phyloP scores from a whole-genome alignment of 169 alveolate species.

The Babesia ovis region DNA sequence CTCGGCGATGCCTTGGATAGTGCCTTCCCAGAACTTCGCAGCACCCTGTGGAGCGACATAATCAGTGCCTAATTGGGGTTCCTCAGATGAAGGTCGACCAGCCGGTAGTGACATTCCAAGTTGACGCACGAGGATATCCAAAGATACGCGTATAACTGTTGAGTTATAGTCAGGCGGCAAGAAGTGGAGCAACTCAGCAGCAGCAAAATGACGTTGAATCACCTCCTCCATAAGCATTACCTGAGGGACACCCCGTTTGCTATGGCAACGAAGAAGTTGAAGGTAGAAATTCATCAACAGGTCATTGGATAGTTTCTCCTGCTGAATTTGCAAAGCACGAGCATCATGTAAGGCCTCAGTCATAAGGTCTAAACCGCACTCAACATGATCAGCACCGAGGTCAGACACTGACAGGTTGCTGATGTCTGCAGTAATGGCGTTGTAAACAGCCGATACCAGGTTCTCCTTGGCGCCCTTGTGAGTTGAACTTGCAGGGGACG shows the following conservation, averaged over 20 bases:
- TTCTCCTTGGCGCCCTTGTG: conserved; percentile 4
- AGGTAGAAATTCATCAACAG: conserved; percentile 42
- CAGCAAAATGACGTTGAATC: conserved; percentile 51
- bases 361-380: conserved; percentile 36
- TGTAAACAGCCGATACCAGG: conserved; percentile 11
- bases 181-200: conserved; percentile 28
- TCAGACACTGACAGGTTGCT: conserved; percentile 10
- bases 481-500: background rate
- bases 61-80: conserved; percentile 13
- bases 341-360: conserved; percentile 63
- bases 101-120: conserved; percentile 22
- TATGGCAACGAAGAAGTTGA: conserved; percentile 36
- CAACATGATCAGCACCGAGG: conserved; percentile 27
- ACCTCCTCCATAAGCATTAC: conserved; percentile 44
- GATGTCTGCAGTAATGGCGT: conserved; percentile 28
- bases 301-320: conserved; percentile 39
- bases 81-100: background rate
- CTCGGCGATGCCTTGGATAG: background rate
- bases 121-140: conserved; percentile 24
- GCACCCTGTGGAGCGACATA: conserved; percentile 11
- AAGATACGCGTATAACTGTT: conserved; percentile 22
- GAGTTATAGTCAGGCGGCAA: conserved; percentile 29
- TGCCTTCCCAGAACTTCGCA: background rate
- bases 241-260: conserved; percentile 38
- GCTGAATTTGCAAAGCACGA: conserved; percentile 41